A percentile compares a stretch with the other conserved stretches of the same genome.
Evolutionary conservation across 2,329 filamentous ascomycete species (phyloP).

Genomic region (Orbilia javanica): DNA sequence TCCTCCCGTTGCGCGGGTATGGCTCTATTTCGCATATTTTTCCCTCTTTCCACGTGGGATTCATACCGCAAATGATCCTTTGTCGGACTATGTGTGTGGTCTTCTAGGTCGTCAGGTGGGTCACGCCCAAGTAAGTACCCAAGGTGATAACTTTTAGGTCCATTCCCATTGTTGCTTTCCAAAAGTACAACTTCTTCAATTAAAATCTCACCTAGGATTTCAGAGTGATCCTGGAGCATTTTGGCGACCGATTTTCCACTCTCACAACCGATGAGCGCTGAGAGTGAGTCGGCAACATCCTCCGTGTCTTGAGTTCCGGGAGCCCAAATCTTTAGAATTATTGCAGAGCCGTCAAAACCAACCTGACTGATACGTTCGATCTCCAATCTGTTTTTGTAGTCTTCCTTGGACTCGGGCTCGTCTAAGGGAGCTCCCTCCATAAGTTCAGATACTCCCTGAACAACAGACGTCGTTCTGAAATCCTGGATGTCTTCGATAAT

Average conservation of each 20-base stretch:
- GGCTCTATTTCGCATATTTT: not conserved
- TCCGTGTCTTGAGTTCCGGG: not conserved
- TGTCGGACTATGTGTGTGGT: not conserved
- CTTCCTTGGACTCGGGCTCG: too few relatives aligned
- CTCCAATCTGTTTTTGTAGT: not conserved
- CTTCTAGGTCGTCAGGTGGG: not conserved
- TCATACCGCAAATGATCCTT: not conserved
- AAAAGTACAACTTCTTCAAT: not conserved
- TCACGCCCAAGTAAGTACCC: not conserved
- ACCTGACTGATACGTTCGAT: not conserved
- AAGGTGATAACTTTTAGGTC: not conserved
- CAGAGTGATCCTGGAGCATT: not conserved
- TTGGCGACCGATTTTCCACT: not conserved
- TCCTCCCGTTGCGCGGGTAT: not conserved
- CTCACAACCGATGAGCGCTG: not conserved
- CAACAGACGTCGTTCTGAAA: not conserved
- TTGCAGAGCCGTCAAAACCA: not conserved
- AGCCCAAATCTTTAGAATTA: not conserved
- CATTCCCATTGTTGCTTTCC: not conserved
- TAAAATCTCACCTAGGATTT: not conserved
- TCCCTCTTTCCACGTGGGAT: not conserved
- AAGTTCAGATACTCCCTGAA: not conserved
- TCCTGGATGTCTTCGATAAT: not conserved
- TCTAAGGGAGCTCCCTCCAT: too few relatives aligned
- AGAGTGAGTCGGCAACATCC: not conserved